Evolutionary conservation across 495 filamentous ascomycete species (phyloP), one percentile per base, ranked within the genome.

Genomic region (Xylaria palmicola): DNA sequence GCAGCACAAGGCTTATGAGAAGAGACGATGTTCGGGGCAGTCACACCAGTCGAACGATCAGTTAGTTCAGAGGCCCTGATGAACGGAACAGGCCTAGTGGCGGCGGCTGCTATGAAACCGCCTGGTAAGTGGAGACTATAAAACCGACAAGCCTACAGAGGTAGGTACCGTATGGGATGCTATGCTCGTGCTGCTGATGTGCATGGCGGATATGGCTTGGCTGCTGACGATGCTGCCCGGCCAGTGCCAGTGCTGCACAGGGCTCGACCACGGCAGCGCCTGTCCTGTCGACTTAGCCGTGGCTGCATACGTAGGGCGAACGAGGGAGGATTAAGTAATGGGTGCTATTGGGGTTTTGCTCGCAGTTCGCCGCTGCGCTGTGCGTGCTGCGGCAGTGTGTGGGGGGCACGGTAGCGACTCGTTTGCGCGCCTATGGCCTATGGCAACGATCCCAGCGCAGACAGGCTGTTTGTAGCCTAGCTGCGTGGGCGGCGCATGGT

Each of bases 71-170:
- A 67, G 66, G 60, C 59, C 57, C 53, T 53, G 62, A 52, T 68
- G 53, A 64, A 70, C 54, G 64, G 53, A 64, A 70, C 54, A 65
- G 62, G 62, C 65, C 66, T 55, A 63, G 69, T 69, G 69, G 67
- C 69, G 69, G 67, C 68, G 67, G 69, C 69, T 56, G 61, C 43
- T 60, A 66, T 62, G 62, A 64, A 64, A 64, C 54, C 60, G 53
- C 53, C 61, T 61, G 41, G 53, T 51, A 53, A 67, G 68, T 70
- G 67, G 68, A 44, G 62, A 62, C 58, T 24, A 64, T 66, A 66
- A 71, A 68, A 68, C 68, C 65, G 55, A 67, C 50, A 62, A 63
- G 64, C 62, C 62, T 67, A 67, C 6, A 13, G 6, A 13, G 6
- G 6, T 36, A 36, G 48, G 48, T 51, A 34, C 48, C 48, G 40